Percentiles rank a stretch among this genome's conserved stretches.
phyloP scores from a whole-genome alignment of 805 yeast species.

The Candida fluviatilis region DNA sequence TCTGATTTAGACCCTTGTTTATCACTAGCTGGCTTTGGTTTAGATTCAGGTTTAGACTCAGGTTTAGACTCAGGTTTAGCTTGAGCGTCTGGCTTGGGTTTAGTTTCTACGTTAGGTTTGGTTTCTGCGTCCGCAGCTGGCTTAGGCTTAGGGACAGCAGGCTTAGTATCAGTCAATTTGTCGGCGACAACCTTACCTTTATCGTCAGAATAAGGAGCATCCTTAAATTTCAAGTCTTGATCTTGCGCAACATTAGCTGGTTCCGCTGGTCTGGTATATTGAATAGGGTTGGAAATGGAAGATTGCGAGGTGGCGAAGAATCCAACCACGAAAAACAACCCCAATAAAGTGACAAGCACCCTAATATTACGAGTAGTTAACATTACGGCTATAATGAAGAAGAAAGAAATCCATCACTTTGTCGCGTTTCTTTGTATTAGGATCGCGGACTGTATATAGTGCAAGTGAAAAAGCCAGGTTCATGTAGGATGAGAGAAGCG shows the following conservation, averaged over 20 bases:
- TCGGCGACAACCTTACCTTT: conserved; percentile 21
- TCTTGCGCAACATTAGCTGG: conserved; percentile 25
- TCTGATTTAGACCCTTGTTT: conserved; percentile 9
- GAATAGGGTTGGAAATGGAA: conserved; percentile 28
- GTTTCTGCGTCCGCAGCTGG: conserved; percentile 11
- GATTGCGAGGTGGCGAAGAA: conserved; percentile 46
- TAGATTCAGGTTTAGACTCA: not conserved
- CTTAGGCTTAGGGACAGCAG: conserved; percentile 4
- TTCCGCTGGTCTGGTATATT: conserved; percentile 24
- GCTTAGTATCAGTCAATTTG: conserved; percentile 11
- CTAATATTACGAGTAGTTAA: conserved; percentile 48
- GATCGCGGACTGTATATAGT: no score
- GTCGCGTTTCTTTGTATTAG: not conserved
- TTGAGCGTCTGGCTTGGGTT: conserved; percentile 10
- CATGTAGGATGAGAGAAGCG: no score
- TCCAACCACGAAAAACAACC: conserved; percentile 46
- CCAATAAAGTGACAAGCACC: conserved; percentile 47
- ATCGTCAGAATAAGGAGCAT: conserved; percentile 28
- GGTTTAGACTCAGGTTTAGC: conserved; percentile 6
- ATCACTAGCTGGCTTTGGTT: not conserved
- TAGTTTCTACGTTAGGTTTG: conserved; percentile 1
- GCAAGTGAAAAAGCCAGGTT: no score
- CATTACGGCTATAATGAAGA: conserved; percentile 12
- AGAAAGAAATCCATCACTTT: not conserved
- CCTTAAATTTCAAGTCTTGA: conserved; percentile 28